Evolutionary conservation across 345 rosid species (phyloP).

Genomic region (Draba incana): DNA sequence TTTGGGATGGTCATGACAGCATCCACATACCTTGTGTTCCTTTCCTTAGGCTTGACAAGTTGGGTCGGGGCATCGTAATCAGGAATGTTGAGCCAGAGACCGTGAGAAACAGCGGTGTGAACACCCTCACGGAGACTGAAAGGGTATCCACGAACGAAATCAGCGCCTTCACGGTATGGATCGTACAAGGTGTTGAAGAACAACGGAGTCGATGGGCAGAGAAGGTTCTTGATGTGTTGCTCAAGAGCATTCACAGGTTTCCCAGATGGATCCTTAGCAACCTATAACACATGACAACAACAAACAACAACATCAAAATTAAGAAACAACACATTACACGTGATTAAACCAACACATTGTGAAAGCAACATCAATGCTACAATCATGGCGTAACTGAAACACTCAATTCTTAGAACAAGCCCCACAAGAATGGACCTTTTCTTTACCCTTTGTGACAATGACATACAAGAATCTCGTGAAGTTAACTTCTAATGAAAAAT

Average conservation of each 20-base stretch:
- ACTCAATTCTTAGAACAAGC: background rate
- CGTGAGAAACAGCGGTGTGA: slow-evolving; percentile 83
- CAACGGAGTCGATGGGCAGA: slow-evolving; percentile 74
- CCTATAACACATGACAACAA: slow-evolving; percentile 49
- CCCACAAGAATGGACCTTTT: slow-evolving; percentile 14
- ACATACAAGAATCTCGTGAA: slow-evolving; percentile 36
- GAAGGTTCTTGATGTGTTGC: slow-evolving; percentile 88
- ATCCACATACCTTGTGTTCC: slow-evolving; percentile 90
- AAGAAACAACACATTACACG: slow-evolving; percentile 33
- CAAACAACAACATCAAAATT: background rate
- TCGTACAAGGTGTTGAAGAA: slow-evolving; percentile 93
- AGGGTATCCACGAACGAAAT: slow-evolving; percentile 92
- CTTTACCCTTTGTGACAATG: slow-evolving; percentile 21
- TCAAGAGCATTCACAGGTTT: slow-evolving; percentile 83
- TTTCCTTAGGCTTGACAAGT: slow-evolving; percentile 90
- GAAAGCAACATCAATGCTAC: slow-evolving; percentile 37
- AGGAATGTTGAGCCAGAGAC: slow-evolving; percentile 96
- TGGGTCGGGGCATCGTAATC: slow-evolving; percentile 96
- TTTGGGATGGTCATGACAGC: slow-evolving; percentile 93
- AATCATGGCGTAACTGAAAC: slow-evolving; percentile 35
- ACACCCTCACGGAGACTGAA: slow-evolving; percentile 95
- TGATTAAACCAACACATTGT: slow-evolving; percentile 28
- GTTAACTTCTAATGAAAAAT: background rate
- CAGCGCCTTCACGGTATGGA: slow-evolving; percentile 83
- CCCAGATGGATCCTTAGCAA: slow-evolving; percentile 86